phyloP scores from a whole-genome alignment of 768 basidiomycete species.

The Panaeolus papilionaceus region DNA sequence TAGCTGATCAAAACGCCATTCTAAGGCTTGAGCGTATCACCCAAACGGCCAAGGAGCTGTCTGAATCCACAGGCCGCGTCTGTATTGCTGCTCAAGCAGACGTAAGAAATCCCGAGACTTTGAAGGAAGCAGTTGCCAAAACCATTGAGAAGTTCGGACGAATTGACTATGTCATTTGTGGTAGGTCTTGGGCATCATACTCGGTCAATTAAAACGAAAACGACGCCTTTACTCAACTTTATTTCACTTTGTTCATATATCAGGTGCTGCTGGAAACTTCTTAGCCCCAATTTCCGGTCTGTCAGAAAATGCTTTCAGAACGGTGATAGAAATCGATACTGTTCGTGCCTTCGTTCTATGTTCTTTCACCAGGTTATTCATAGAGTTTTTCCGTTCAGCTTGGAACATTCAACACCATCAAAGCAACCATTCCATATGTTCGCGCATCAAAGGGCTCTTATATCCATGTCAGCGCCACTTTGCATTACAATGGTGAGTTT shows the following conservation, averaged over 20 bases:
- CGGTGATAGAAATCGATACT: slow-evolving; percentile 94
- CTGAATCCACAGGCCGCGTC: slow-evolving; percentile 65
- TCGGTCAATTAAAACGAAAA: neutral
- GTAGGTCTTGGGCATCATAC: slow-evolving; percentile 45
- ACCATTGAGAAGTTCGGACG: slow-evolving; percentile 79
- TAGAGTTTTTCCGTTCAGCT: slow-evolving; percentile 50
- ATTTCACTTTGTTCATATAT: slow-evolving; percentile 13
- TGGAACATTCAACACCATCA: slow-evolving; percentile 94
- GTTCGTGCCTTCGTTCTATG: slow-evolving; percentile 45
- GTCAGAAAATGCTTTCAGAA: slow-evolving; percentile 90
- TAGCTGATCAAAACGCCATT: slow-evolving; percentile 1
- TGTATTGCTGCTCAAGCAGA: slow-evolving; percentile 84
- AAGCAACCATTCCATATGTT: slow-evolving; percentile 83
- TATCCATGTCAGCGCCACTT: slow-evolving; percentile 87
- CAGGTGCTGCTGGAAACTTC: slow-evolving; percentile 97
- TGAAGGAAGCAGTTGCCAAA: slow-evolving; percentile 77
- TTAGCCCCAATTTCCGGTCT: slow-evolving; percentile 83
- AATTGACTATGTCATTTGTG: slow-evolving; percentile 96
- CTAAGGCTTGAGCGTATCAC: slow-evolving; percentile 73
- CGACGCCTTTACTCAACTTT: neutral
- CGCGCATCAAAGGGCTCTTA: slow-evolving; percentile 80
- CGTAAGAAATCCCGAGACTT: slow-evolving; percentile 76
- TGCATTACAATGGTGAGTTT: slow-evolving; percentile 79
- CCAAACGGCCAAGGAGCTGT: slow-evolving; percentile 73
- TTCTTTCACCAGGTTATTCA: slow-evolving; percentile 5